phyloP scores from a whole-genome alignment of 495 filamentous ascomycete genomes.

The Barbatosphaeria neglecta region DNA sequence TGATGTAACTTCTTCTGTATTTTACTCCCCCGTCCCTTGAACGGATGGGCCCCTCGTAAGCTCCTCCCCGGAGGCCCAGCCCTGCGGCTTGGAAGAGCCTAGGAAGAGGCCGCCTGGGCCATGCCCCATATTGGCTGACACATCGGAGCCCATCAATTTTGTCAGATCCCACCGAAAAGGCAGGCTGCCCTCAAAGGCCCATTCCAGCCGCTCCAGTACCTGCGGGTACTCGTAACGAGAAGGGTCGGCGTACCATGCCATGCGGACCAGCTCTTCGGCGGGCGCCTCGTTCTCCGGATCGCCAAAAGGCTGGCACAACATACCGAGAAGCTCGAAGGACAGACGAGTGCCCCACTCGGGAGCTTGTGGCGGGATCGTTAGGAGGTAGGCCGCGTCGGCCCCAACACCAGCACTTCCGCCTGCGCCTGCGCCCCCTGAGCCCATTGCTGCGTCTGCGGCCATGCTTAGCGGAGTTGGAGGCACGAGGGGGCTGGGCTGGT shows the following conservation, averaged over 20 bases:
- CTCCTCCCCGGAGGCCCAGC: not conserved
- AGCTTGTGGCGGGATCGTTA: not conserved
- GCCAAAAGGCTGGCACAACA: conserved; percentile 4
- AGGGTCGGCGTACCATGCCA: not conserved
- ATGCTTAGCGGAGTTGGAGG: no score
- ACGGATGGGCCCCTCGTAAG: not conserved
- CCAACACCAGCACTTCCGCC: no score
- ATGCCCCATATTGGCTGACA: not conserved
- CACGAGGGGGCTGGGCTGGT: not conserved
- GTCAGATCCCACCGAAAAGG: not conserved
- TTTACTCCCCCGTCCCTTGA: no score
- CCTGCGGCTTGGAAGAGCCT: not conserved
- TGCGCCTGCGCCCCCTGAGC: no score
- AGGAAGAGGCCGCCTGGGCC: not conserved
- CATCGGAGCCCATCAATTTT: not conserved
- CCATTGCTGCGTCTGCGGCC: no score
- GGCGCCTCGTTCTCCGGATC: not conserved
- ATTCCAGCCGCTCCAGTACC: not conserved
- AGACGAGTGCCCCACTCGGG: not conserved
- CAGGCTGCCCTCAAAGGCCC: not conserved
- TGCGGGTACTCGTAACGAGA: conserved; percentile 1
- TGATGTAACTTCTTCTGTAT: no score
- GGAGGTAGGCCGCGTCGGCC: not conserved
- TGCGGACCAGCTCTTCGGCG: not conserved
- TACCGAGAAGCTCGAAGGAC: not conserved